Evolutionary conservation across 441 rosid species (phyloP).

Genomic region (Flueggea neowawraea): DNA sequence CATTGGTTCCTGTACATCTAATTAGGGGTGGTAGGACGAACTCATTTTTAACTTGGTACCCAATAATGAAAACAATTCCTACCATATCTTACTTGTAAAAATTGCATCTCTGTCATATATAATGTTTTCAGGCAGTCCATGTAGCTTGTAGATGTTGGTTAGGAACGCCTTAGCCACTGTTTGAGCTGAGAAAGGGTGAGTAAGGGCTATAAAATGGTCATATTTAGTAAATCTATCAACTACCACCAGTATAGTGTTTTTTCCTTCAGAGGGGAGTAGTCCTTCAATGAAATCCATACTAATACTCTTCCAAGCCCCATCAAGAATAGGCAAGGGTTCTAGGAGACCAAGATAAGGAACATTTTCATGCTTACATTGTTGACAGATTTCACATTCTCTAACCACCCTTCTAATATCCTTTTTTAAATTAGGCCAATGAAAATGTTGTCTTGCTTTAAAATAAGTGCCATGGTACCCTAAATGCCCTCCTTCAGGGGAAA

Average conservation of each 20-base stretch:
- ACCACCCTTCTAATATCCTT: background rate
- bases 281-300: constrained; percentile 2
- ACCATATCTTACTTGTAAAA: background rate
- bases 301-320: background rate
- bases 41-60: background rate
- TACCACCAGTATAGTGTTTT: background rate
- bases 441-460: background rate
- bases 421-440: background rate
- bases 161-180: background rate
- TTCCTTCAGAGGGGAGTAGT: background rate
- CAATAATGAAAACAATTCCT: background rate
- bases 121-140: background rate
- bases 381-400: background rate
- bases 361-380: background rate
- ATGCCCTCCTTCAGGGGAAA: background rate
- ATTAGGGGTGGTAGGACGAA: background rate
- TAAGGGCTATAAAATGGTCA: background rate
- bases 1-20: background rate
- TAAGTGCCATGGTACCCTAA: background rate
- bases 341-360: background rate
- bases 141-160: background rate
- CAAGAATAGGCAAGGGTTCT: background rate
- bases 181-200: background rate
- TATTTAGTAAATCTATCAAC: background rate
- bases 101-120: background rate